Conservation (phyloP, 2,329 filamentous ascomycete species). For the Aspergillus ochraceoroseus region DNA sequence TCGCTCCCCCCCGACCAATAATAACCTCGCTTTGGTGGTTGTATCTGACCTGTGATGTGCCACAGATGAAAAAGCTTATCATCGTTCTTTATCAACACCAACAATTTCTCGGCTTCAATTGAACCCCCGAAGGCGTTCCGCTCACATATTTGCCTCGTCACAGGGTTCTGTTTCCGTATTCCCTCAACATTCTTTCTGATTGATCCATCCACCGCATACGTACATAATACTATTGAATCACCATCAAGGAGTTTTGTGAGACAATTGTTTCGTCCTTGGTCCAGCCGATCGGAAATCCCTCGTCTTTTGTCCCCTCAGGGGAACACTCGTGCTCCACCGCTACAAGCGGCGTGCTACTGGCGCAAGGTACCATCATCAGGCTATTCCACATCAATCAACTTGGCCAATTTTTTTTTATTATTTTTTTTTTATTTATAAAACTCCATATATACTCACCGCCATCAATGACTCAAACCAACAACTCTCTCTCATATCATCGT, state of each 20-base stretch:
- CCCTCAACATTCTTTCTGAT: slow-evolving; percentile 14
- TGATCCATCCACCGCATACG: slow-evolving; percentile 3
- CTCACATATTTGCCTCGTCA: slow-evolving; percentile 19
- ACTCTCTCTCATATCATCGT: slow-evolving; percentile 26
- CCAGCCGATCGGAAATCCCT: slow-evolving; percentile 28
- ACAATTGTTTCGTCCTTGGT: slow-evolving; percentile 14
- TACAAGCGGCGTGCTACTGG: slow-evolving; percentile 11
- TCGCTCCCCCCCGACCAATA: slow-evolving; percentile 21
- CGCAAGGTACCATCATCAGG: slow-evolving; percentile 22
- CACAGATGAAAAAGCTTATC: slow-evolving; percentile 25
- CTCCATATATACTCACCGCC: slow-evolving; percentile 35
- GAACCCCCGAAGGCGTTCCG: slow-evolving; percentile 4
- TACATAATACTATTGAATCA: slow-evolving; percentile 10
- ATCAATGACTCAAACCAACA: slow-evolving; percentile 36
- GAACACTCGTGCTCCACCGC: slow-evolving; percentile 28
- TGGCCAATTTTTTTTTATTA: slow-evolving; percentile 13
- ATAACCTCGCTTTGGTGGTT: slow-evolving; percentile 14
- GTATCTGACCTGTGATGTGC: slow-evolving; percentile 18
- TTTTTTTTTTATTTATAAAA: slow-evolving; percentile 9
- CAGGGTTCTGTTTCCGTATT: slow-evolving; percentile 17
- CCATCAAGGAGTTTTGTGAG: slow-evolving; percentile 17
- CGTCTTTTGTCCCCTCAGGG: slow-evolving; percentile 26
- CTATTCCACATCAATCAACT: slow-evolving; percentile 17
- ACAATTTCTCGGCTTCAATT: slow-evolving; percentile 8
- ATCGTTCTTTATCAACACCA: slow-evolving; percentile 15